These are phyloP conservation scores for Lasiosphaeris hirsuta DNA, from an alignment of 495 filamentous ascomycete species.

Conservation along the genomic window DNA sequence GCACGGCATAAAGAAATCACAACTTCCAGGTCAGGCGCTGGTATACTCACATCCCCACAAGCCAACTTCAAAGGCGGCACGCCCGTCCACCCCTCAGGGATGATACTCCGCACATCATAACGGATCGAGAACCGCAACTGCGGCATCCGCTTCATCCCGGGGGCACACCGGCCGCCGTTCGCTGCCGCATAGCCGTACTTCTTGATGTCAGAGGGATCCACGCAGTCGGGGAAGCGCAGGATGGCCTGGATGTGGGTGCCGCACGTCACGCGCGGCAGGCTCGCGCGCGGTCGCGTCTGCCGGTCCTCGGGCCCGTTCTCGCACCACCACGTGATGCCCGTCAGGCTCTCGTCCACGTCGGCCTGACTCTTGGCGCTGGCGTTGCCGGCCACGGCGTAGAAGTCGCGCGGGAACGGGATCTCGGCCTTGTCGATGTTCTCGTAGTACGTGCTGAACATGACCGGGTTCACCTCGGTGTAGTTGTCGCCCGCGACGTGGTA, in stretches of 20 bases:
- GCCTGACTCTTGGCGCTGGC: conserved; percentile 30
- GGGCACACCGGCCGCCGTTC: conserved; percentile 29
- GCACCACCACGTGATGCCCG: conserved; percentile 37
- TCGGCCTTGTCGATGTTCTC: conserved; percentile 83
- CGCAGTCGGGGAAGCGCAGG: conserved; percentile 35
- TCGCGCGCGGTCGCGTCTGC: conserved; percentile 28
- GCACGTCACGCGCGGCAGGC: conserved; percentile 31
- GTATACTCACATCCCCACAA: conserved; percentile 31
- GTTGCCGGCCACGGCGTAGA: conserved; percentile 32
- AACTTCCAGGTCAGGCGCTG: neutral
- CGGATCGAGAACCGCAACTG: conserved; percentile 31
- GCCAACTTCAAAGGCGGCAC: conserved; percentile 33
- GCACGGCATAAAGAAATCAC: too few relatives aligned
- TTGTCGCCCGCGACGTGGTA: conserved; percentile 36
- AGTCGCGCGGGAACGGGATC: conserved; percentile 64
- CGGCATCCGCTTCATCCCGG: conserved; percentile 34
- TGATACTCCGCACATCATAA: conserved; percentile 26
- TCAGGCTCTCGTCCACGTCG: conserved; percentile 32
- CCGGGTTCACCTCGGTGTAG: conserved; percentile 35
- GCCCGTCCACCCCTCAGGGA: conserved; percentile 35
- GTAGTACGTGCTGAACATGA: conserved; percentile 38
- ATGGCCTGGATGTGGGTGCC: conserved; percentile 35
- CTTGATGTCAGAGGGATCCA: conserved; percentile 28
- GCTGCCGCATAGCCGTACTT: conserved; percentile 33
- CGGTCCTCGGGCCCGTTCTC: conserved; percentile 35